These are phyloP conservation scores for Apiotrichum sp. DNA, from an alignment of 1,284 basidiomycete species.

Conservation along the genomic window DNA sequence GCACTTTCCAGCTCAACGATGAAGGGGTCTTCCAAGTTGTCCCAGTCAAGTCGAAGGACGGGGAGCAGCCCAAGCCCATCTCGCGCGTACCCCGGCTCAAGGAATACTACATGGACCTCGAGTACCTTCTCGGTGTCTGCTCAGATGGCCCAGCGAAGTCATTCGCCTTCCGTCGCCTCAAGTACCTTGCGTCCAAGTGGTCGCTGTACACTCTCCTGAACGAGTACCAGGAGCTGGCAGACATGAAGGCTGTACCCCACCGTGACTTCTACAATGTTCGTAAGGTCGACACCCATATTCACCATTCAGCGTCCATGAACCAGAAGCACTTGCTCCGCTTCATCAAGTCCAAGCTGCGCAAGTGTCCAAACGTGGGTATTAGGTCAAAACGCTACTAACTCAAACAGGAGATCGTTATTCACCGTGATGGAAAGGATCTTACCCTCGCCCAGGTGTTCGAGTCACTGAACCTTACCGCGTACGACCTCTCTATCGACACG, in stretches of 20 bases:
- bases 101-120: slow-evolving; percentile 96
- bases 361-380: slow-evolving; percentile 45
- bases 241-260: slow-evolving; percentile 74
- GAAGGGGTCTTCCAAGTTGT: slow-evolving; percentile 85
- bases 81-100: slow-evolving; percentile 78
- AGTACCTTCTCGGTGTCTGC: slow-evolving; percentile 78
- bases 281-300: slow-evolving; percentile 98
- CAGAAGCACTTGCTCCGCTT: slow-evolving; percentile 99
- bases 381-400: slow-evolving; percentile 4
- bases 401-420: slow-evolving; percentile 87
- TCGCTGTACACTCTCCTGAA: slow-evolving; percentile 89
- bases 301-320: slow-evolving; percentile 98
- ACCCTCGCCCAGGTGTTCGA: slow-evolving; percentile 93
- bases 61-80: slow-evolving; percentile 49
- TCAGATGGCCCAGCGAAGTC: slow-evolving; percentile 92
- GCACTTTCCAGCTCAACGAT: slow-evolving; percentile 68
- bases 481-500: slow-evolving; percentile 97
- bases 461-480: slow-evolving; percentile 89
- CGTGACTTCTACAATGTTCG: slow-evolving; percentile 97
- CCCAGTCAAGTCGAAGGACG: slow-evolving; percentile 17
- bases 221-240: slow-evolving; percentile 88
- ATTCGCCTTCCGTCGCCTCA: slow-evolving; percentile 87
- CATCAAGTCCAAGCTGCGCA: slow-evolving; percentile 84
- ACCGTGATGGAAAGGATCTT: slow-evolving; percentile 82
- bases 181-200: slow-evolving; percentile 93